Percentiles rank a stretch among this genome's conserved stretches.
Evolutionary conservation across 768 basidiomycete genomes (phyloP).

Genomic region (Mycena rosella): DNA sequence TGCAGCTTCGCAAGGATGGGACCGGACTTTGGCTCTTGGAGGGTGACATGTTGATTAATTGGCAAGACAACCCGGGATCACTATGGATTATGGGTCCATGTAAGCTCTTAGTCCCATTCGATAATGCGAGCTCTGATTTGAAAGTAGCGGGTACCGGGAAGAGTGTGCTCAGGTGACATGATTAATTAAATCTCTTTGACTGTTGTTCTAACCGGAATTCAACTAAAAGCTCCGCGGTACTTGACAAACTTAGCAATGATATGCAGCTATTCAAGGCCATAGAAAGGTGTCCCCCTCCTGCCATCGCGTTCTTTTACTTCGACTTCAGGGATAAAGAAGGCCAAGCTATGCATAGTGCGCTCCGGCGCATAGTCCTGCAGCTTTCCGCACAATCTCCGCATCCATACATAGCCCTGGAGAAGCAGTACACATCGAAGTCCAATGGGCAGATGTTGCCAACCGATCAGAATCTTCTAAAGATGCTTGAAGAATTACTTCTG

Average conservation of each 20-base stretch:
- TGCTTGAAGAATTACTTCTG: constrained; percentile 1
- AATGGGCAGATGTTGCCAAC: constrained; percentile 9
- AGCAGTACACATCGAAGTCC: background rate
- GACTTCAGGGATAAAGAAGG: constrained; percentile 6
- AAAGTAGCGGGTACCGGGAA: constrained; percentile 19
- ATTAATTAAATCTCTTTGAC: background rate
- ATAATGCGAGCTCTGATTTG: background rate
- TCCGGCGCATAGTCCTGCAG: constrained; percentile 15
- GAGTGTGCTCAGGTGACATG: constrained; percentile 15
- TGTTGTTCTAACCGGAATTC: background rate
- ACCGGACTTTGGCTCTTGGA: constrained; percentile 12
- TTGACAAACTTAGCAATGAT: constrained; percentile 7
- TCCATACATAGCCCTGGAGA: background rate
- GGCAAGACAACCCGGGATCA: constrained; percentile 19
- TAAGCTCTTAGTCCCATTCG: background rate
- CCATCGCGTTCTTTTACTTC: constrained; percentile 20
- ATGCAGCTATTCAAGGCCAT: background rate
- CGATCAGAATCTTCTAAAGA: constrained; percentile 2
- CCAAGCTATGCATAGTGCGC: constrained; percentile 1
- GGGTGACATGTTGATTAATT: background rate
- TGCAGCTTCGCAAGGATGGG: constrained; percentile 7
- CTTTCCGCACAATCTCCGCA: constrained; percentile 19
- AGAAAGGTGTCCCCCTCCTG: background rate
- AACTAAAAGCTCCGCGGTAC: constrained; percentile 2
- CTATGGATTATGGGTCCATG: too few species aligned